Evolutionary conservation across 176 grass and related monocot species (phyloP).

Genomic region (Cocos nucifera): DNA sequence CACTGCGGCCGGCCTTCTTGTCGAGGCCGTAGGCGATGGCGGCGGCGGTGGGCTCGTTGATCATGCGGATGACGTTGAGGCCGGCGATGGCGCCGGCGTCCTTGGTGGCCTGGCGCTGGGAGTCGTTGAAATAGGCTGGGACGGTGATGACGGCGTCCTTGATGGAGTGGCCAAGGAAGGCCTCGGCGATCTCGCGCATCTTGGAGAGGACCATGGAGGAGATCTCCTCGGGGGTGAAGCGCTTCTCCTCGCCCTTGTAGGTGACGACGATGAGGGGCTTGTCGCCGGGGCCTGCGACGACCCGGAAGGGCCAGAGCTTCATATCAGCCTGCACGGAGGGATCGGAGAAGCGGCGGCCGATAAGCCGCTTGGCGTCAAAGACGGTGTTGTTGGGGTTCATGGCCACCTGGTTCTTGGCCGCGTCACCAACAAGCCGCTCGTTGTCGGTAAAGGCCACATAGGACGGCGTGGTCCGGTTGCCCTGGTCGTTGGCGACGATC

Average conservation of each 20-base stretch:
- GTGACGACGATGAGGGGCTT: conserved; percentile 20
- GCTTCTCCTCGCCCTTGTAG: conserved; percentile 24
- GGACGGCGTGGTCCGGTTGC: conserved; percentile 20
- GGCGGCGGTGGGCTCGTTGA: conserved; percentile 13
- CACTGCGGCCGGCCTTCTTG: conserved; percentile 13
- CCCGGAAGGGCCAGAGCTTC: conserved; percentile 19
- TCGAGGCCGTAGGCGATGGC: conserved; percentile 23
- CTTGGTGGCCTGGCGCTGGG: conserved; percentile 24
- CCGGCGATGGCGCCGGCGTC: conserved; percentile 10
- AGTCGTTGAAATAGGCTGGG: conserved; percentile 22
- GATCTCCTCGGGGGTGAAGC: conserved; percentile 19
- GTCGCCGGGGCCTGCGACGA: conserved; percentile 1
- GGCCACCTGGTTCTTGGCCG: conserved; percentile 13
- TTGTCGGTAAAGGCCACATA: conserved; percentile 20
- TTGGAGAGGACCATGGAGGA: conserved; percentile 20
- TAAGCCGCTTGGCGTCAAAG: conserved; percentile 21
- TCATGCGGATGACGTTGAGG: conserved; percentile 22
- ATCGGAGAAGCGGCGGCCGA: conserved; percentile 11
- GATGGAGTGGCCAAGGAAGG: conserved; percentile 20
- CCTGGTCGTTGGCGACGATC: conserved; percentile 23
- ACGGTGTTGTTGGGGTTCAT: conserved; percentile 25
- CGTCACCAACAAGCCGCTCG: conserved; percentile 14
- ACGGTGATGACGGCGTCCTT: conserved; percentile 18
- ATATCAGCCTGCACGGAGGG: conserved; percentile 15
- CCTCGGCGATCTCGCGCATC: conserved; percentile 23